Evolutionary conservation across 1,139 yeast species (phyloP).

Genomic region (Kodamaea arcana): DNA sequence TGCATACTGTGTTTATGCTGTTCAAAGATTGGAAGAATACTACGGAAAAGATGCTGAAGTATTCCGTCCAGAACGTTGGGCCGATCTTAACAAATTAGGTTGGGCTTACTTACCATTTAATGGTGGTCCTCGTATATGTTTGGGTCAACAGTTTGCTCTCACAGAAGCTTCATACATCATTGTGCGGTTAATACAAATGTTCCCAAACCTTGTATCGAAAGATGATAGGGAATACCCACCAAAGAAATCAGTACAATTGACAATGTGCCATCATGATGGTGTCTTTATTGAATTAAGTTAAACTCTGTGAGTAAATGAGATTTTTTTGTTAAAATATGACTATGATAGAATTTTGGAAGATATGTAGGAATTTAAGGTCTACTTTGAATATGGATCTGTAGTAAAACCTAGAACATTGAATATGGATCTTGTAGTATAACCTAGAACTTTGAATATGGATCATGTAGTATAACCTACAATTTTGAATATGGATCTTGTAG

Average conservation of each 20-base stretch:
- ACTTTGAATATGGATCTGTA: too few species aligned
- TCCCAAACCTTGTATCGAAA: constrained; percentile 26
- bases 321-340: too few species aligned
- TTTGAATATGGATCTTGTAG: too few species aligned
- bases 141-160: constrained; percentile 45
- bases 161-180: constrained; percentile 38
- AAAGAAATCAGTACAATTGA: constrained; percentile 29
- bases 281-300: constrained; percentile 15
- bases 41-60: constrained; percentile 21
- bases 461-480: too few species aligned
- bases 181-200: constrained; percentile 27
- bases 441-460: too few species aligned
- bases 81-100: constrained; percentile 26
- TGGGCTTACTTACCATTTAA: constrained; percentile 45
- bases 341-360: too few species aligned
- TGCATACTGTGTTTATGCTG: constrained; percentile 18
- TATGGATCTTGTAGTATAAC: too few species aligned
- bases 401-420: too few species aligned
- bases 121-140: constrained; percentile 43
- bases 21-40: constrained; percentile 17
- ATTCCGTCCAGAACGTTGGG: constrained; percentile 26
- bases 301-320: too few species aligned
- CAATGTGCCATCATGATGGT: constrained; percentile 31
- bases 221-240: constrained; percentile 29
- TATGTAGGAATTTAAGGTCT: too few species aligned